Conservation (phyloP, 148 eudicot genomes). For the Linanthus parryae region DNA sequence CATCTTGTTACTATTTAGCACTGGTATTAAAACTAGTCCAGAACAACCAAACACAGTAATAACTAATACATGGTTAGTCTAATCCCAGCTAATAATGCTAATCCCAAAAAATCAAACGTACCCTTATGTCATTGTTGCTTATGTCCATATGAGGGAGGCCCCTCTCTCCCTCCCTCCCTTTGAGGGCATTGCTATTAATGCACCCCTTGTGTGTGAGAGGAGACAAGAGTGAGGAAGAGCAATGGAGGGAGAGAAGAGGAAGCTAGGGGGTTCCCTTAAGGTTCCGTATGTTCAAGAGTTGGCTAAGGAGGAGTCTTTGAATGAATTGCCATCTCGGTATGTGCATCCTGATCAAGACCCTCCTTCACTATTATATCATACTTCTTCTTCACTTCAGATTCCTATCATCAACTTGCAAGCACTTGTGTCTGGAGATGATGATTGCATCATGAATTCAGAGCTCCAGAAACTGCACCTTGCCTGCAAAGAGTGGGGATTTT, state of each 20-base stretch:
- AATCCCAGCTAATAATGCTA: no score
- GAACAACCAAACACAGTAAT: no score
- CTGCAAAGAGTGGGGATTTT: conserved; percentile 10
- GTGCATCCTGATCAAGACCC: conserved; percentile 16
- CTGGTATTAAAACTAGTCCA: no score
- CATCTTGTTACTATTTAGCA: no score
- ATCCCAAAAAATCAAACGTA: no score
- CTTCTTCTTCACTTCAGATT: conserved; percentile 6
- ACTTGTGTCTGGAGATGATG: background rate
- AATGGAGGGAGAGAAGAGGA: background rate
- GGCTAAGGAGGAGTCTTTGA: conserved; percentile 12
- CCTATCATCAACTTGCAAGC: conserved; percentile 9
- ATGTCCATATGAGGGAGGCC: no score
- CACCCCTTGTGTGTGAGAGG: no score
- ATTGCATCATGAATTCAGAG: background rate
- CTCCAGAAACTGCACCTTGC: conserved; percentile 6
- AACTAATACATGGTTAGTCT: no score
- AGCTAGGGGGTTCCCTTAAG: background rate
- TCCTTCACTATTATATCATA: background rate
- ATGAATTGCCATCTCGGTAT: conserved; percentile 5
- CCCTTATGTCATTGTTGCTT: no score
- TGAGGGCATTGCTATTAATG: no score
- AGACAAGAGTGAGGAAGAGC: no score
- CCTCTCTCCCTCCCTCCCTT: no score
- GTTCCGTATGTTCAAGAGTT: conserved; percentile 19